These are phyloP conservation scores for Trametes cubensis DNA, from an alignment of 768 basidiomycete species.

Conservation along the genomic window DNA sequence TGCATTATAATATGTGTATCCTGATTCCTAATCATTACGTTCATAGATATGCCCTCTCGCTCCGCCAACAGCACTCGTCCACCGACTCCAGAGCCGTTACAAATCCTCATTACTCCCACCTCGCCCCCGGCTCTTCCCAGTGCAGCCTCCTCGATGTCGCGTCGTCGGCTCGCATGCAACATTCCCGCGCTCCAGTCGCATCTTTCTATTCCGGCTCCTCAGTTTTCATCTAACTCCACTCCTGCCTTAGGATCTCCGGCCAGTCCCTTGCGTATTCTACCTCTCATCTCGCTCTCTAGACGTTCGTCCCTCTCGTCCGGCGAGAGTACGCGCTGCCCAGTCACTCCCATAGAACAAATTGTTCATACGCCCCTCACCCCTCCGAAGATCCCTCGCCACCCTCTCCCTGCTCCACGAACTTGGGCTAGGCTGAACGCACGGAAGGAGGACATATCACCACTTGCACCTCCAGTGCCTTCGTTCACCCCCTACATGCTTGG, in stretches of 20 bases:
- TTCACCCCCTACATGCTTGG: constrained; percentile 12
- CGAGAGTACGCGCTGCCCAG: constrained; percentile 3
- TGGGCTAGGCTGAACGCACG: constrained; percentile 18
- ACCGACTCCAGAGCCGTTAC: background rate
- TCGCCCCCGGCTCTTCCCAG: background rate
- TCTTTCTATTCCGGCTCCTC: constrained; percentile 8
- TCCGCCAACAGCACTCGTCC: background rate
- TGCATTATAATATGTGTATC: too few relatives aligned
- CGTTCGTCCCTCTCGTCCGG: constrained; percentile 8
- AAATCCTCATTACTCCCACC: constrained; percentile 12
- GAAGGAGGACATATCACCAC: constrained; percentile 6
- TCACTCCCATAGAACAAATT: constrained; percentile 20
- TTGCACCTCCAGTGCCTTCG: constrained; percentile 2
- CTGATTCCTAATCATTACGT: background rate
- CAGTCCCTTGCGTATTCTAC: background rate
- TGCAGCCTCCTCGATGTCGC: constrained; percentile 16
- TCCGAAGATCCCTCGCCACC: constrained; percentile 17
- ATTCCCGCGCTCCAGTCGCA: constrained; percentile 17
- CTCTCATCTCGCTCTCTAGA: background rate
- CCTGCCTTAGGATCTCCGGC: constrained; percentile 2
- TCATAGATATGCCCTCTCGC: background rate
- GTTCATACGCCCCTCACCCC: constrained; percentile 18
- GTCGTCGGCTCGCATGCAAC: constrained; percentile 18
- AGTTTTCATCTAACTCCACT: background rate
- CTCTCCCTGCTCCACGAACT: constrained; percentile 11